Conservation (phyloP, 2,329 filamentous ascomycete species). For the Clonostachys chloroleuca region DNA sequence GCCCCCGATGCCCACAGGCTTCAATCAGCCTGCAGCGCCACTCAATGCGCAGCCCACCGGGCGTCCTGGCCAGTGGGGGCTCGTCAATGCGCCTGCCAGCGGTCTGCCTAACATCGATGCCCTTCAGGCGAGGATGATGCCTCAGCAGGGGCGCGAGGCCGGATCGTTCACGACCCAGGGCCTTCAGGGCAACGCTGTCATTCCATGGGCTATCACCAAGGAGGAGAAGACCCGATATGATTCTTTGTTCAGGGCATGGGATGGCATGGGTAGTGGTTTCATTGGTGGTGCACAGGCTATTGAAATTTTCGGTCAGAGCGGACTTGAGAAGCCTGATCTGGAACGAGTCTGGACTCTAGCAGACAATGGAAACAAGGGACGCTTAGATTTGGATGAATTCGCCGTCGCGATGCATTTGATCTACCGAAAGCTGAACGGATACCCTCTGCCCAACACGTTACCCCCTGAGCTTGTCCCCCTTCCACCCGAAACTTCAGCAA, state of each 20-base stretch:
- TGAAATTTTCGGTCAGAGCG: constrained; percentile 96
- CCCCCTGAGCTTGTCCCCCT: constrained; percentile 88
- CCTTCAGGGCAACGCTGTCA: constrained; percentile 87
- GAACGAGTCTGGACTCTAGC: constrained; percentile 94
- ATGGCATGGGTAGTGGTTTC: constrained; percentile 87
- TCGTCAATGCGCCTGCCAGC: constrained; percentile 87
- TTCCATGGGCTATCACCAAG: constrained; percentile 98
- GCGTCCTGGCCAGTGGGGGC: constrained; percentile 91
- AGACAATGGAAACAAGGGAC: constrained; percentile 89
- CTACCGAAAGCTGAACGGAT: constrained; percentile 94
- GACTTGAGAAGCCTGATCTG: constrained; percentile 82
- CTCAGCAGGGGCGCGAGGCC: constrained; percentile 84
- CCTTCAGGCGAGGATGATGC: constrained; percentile 93
- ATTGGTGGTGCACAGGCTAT: constrained; percentile 91
- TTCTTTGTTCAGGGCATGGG: constrained; percentile 92
- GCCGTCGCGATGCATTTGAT: constrained; percentile 99
- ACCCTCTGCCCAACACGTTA: constrained; percentile 81
- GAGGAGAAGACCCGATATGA: constrained; percentile 98
- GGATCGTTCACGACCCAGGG: constrained; percentile 80
- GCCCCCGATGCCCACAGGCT: constrained; percentile 69
- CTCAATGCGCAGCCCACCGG: constrained; percentile 94
- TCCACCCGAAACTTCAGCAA: constrained; percentile 91
- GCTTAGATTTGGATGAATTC: constrained; percentile 94
- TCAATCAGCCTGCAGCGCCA: constrained; percentile 48
- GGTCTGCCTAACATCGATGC: constrained; percentile 93